Evolutionary conservation across 2,329 filamentous ascomycete genomes (phyloP).

Genomic region (Penicillium decumbens): DNA sequence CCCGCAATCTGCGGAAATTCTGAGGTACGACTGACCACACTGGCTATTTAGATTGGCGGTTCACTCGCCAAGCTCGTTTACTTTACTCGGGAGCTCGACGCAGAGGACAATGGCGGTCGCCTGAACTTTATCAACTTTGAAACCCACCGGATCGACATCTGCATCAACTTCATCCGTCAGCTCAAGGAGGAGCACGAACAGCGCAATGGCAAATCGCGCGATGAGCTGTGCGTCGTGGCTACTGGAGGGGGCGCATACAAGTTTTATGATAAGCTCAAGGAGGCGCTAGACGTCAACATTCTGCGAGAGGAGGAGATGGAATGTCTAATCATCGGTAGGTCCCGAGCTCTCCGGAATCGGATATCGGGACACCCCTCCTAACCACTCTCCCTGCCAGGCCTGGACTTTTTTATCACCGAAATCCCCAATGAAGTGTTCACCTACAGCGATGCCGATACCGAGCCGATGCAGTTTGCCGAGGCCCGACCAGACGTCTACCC

Average conservation of each 20-base stretch:
- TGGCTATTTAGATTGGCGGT: conserved; percentile 72
- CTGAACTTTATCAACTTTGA: conserved; percentile 96
- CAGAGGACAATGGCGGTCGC: conserved; percentile 75
- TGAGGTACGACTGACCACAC: conserved; percentile 2
- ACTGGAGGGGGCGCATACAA: conserved; percentile 96
- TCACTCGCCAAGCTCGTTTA: conserved; percentile 96
- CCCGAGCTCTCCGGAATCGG: neutral
- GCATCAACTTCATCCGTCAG: conserved; percentile 83
- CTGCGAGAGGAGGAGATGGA: conserved; percentile 97
- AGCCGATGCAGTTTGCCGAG: conserved; percentile 84
- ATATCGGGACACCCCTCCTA: neutral
- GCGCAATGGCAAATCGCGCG: conserved; percentile 64
- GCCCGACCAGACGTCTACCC: conserved; percentile 82
- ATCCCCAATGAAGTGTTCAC: conserved; percentile 97
- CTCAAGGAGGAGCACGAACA: conserved; percentile 76
- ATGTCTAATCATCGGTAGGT: conserved; percentile 83
- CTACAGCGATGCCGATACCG: conserved; percentile 77
- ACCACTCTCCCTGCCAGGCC: conserved; percentile 50
- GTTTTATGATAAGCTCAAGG: conserved; percentile 85
- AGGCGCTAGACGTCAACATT: conserved; percentile 80
- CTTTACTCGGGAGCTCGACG: conserved; percentile 82
- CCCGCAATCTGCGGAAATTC: conserved; percentile 25
- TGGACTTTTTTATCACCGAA: conserved; percentile 98
- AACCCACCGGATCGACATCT: conserved; percentile 88
- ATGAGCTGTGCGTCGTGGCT: conserved; percentile 84